phyloP scores from a whole-genome alignment of 805 yeast species.

The Nakazawaea ambrosiae region DNA sequence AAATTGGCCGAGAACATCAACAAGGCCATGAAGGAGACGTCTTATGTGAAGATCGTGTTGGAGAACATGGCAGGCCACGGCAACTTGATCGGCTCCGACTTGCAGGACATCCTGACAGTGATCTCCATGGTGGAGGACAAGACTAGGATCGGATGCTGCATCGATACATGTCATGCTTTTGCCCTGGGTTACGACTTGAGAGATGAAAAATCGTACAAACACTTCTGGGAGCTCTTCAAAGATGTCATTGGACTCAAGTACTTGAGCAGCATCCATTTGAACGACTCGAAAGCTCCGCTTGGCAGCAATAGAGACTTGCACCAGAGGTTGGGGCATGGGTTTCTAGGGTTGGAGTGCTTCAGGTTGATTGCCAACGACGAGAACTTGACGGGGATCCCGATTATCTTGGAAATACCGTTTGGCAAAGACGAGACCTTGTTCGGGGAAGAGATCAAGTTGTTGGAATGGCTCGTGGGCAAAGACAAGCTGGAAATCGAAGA shows the following conservation, averaged over 20 bases:
- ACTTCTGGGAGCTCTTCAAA: conserved; percentile 77
- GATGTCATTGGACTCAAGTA: conserved; percentile 65
- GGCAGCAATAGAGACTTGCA: conserved; percentile 89
- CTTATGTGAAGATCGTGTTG: conserved; percentile 77
- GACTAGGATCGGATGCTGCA: conserved; percentile 85
- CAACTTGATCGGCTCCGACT: conserved; percentile 72
- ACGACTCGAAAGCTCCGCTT: conserved; percentile 92
- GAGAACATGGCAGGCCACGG: conserved; percentile 99
- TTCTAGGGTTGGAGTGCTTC: conserved; percentile 80
- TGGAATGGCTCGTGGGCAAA: conserved; percentile 75
- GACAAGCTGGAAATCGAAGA: conserved; percentile 46
- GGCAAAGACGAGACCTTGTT: conserved; percentile 56
- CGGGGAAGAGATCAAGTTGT: conserved; percentile 74
- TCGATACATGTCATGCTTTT: conserved; percentile 94
- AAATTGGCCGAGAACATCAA: conserved; percentile 77
- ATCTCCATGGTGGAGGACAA: conserved; percentile 77
- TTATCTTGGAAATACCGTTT: conserved; percentile 83
- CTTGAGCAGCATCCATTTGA: conserved; percentile 76
- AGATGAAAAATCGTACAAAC: conserved; percentile 45
- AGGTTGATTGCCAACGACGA: conserved; percentile 66
- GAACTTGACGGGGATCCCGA: conserved; percentile 60
- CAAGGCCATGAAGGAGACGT: conserved; percentile 64
- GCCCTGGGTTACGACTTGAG: conserved; percentile 93
- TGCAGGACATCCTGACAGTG: conserved; percentile 70
- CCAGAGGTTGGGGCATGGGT: conserved; percentile 84